These are phyloP conservation scores for Botryotinia globosa DNA, from an alignment of 2,329 filamentous ascomycete species.

Conservation along the genomic window DNA sequence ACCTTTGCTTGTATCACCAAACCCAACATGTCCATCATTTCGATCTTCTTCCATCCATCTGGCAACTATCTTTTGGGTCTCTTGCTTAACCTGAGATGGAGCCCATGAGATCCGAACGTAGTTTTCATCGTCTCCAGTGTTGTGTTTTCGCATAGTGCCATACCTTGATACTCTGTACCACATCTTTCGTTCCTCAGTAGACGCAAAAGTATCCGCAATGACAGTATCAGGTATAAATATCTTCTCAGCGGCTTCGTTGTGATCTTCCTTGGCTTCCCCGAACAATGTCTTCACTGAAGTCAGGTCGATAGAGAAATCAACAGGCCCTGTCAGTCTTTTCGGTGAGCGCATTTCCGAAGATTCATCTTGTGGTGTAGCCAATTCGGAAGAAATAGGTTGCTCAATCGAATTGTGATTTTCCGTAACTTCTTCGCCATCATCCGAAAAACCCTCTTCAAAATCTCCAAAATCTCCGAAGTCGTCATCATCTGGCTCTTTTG, in stretches of 20 bases:
- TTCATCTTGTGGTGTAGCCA: not conserved
- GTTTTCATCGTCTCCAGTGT: slow-evolving; percentile 56
- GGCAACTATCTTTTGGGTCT: slow-evolving; percentile 57
- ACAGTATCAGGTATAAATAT: slow-evolving; percentile 34
- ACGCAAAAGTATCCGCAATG: slow-evolving; percentile 49
- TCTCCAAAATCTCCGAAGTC: slow-evolving; percentile 44
- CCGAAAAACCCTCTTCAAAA: slow-evolving; percentile 39
- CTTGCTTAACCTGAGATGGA: slow-evolving; percentile 51
- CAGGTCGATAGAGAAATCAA: slow-evolving; percentile 32
- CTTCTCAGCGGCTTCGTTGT: slow-evolving; percentile 28
- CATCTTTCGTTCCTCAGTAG: slow-evolving; percentile 56
- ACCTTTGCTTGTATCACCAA: slow-evolving; percentile 47
- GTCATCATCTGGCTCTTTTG: slow-evolving; percentile 27
- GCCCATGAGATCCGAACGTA: slow-evolving; percentile 59
- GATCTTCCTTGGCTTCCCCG: slow-evolving; percentile 25
- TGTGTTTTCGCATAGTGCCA: slow-evolving; percentile 56
- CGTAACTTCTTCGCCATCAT: slow-evolving; percentile 23
- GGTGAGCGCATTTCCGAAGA: not conserved
- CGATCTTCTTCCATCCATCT: slow-evolving; percentile 67
- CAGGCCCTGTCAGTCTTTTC: slow-evolving; percentile 24
- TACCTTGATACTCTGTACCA: slow-evolving; percentile 65
- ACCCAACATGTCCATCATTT: slow-evolving; percentile 49
- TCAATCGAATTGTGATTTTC: slow-evolving; percentile 13
- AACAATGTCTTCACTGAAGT: slow-evolving; percentile 35
- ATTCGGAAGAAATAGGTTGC: not conserved